Conservation (phyloP, 192 early-diverging fungal species). For the Coemansia sp. region DNA sequence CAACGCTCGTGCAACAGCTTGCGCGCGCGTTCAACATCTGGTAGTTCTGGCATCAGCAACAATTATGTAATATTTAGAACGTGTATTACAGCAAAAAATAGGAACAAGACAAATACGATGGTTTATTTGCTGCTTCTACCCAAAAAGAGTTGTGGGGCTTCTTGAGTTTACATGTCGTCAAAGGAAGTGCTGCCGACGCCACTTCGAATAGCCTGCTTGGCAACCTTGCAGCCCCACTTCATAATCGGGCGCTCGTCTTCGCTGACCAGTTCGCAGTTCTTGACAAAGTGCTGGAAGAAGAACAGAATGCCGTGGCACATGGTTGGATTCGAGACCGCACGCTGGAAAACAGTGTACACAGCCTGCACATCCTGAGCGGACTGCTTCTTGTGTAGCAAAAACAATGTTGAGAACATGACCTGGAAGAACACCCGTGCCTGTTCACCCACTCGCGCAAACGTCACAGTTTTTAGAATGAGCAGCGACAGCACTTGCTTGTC, state of each 20-base stretch:
- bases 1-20: slow-evolving; percentile 55
- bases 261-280: slow-evolving; percentile 58
- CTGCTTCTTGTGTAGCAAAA: slow-evolving; percentile 60
- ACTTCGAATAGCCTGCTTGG: slow-evolving; percentile 62
- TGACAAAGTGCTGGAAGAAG: slow-evolving; percentile 78
- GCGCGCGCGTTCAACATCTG: slow-evolving; percentile 71
- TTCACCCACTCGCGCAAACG: slow-evolving; percentile 66
- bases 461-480: slow-evolving; percentile 66
- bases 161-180: slow-evolving; percentile 4
- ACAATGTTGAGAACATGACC: slow-evolving; percentile 68
- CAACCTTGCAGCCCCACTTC: slow-evolving; percentile 64
- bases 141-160: slow-evolving; percentile 1
- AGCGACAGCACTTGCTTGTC: slow-evolving; percentile 69
- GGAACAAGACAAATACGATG: too few species aligned
- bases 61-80: neutral
- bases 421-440: slow-evolving; percentile 69
- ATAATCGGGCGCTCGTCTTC: slow-evolving; percentile 68
- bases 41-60: slow-evolving; percentile 66
- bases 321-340: slow-evolving; percentile 60
- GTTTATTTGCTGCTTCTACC: neutral
- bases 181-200: slow-evolving; percentile 2
- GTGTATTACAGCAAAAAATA: neutral
- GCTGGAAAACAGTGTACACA: slow-evolving; percentile 59
- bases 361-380: slow-evolving; percentile 56
- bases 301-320: slow-evolving; percentile 82